phyloP scores from a whole-genome alignment of 192 early-diverging fungal species.

The Rhizophagus sp. region DNA sequence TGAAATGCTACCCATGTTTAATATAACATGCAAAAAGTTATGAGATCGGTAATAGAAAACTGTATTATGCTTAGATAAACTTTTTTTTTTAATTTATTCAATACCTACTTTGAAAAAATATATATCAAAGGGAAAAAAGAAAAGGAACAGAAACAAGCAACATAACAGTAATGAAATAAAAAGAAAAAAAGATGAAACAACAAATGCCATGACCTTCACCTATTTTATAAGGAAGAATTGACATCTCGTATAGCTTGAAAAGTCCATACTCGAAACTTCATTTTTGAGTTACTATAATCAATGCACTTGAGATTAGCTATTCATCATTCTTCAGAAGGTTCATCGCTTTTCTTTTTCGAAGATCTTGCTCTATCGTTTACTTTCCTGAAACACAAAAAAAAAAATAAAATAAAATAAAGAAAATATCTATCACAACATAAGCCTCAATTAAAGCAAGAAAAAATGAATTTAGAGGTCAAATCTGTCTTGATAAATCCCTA shows the following conservation, averaged over 20 bases:
- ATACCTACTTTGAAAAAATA: slow-evolving; percentile 20
- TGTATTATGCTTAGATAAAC: slow-evolving; percentile 1
- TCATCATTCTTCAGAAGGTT: slow-evolving; percentile 8
- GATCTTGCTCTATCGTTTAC: not conserved
- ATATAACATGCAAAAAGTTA: slow-evolving; percentile 16
- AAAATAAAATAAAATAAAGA: not conserved
- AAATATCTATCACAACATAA: not conserved
- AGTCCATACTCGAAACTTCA: not conserved
- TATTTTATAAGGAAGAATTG: slow-evolving; percentile 17
- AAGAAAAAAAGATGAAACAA: not conserved
- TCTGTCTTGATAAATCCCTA: not conserved
- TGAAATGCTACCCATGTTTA: slow-evolving; percentile 12
- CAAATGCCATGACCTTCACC: slow-evolving; percentile 13
- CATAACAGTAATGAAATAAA: slow-evolving; percentile 9
- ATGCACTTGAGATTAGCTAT: not conserved
- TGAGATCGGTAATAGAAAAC: slow-evolving; percentile 1
- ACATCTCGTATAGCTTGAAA: slow-evolving; percentile 8
- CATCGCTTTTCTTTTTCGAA: not conserved
- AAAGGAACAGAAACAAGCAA: slow-evolving; percentile 8
- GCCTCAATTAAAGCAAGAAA: slow-evolving; percentile 14
- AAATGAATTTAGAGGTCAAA: not conserved
- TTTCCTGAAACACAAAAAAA: slow-evolving; percentile 5
- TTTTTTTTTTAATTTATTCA: slow-evolving; percentile 9
- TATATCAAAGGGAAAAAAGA: slow-evolving; percentile 8
- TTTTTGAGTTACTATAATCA: not conserved